Percentiles rank a stretch among this genome's conserved stretches.
phyloP scores from a whole-genome alignment of 768 basidiomycete species.

The Sporobolomyces roseus region DNA sequence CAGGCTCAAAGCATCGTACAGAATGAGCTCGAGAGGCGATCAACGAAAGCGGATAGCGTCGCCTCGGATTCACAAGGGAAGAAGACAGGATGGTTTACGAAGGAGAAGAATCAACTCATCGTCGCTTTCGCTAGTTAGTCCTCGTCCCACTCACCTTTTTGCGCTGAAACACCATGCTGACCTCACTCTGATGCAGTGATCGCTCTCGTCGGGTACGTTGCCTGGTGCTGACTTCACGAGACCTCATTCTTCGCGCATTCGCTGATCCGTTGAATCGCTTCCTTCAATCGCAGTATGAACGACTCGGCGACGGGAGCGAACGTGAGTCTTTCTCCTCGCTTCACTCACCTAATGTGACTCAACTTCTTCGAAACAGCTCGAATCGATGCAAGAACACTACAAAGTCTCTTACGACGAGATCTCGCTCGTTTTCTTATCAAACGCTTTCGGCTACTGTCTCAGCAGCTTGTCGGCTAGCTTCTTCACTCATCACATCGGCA shows the following conservation, averaged over 20 bases:
- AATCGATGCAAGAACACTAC: conserved; percentile 38
- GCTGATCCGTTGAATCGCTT: no score
- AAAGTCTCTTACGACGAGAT: conserved; percentile 34
- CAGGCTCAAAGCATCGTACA: background rate
- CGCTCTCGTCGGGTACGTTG: conserved; percentile 20
- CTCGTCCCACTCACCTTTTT: background rate
- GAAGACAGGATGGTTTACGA: background rate
- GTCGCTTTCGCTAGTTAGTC: conserved; percentile 23
- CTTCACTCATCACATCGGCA: conserved; percentile 42
- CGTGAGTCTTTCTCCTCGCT: no score
- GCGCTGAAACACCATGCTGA: no score
- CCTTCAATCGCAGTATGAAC: no score
- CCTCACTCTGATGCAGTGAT: no score
- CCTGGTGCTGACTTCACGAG: no score
- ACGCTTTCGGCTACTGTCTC: conserved; percentile 30
- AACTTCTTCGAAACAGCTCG: no score
- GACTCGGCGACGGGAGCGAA: conserved; percentile 38
- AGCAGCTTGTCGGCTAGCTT: conserved; percentile 25
- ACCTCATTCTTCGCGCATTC: no score
- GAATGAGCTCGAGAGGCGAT: background rate
- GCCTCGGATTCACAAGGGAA: no score
- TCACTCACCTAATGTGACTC: no score
- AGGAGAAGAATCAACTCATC: conserved; percentile 15
- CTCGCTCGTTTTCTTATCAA: conserved; percentile 38
- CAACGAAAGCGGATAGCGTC: background rate